Base-by-base conservation (phyloP, 129 eudicot genomes). In the Artemisia tridentata region DNA sequence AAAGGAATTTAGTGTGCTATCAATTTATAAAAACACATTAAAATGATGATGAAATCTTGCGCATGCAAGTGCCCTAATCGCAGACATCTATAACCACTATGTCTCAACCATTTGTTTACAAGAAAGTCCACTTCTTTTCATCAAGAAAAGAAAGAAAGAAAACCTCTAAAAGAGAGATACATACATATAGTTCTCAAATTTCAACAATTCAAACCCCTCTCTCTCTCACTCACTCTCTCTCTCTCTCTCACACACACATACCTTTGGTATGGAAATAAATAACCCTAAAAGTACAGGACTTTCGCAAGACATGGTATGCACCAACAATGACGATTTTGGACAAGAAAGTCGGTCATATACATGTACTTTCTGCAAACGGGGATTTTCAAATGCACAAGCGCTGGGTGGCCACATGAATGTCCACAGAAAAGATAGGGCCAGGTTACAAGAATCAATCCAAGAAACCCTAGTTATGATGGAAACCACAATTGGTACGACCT, bases 351-450 rank as follows among this genome's bases (percentile, higher is more conserved):
- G 80, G 68, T 63, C 74, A 3, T 86, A 74, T 46, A 50, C 84
- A 13, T 86, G 91, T 77, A 60, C 73, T 19, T 86, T 86, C 59
- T 86, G 92, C 69, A 74, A 81, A 12, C 66, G 84, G 29, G 88
- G 80, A 9, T 86, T 86, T 53, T 83, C 88, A 8, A 86, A 83
- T 56, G 92, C 92, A 31, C 92, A 86, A 12, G 92, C 92, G 0
- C 66, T 86, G 8, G 91, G 91, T 29, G 91, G 91, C 18, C 91
- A 86, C 75, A 86, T 86, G 91, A 86, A 86, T 53, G 79, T 86
- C 53, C 88, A 86, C 61, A 75, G 92, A 75, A 86, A 72, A 75
- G 92, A 86, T 68, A 68, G 88, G 29, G 92, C 92, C 0, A 78
- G 73, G 63, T 80, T 86, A 51, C 84, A 69, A 72, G 92, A 81